These are phyloP conservation scores for Pseudocercospora fuligena DNA, from an alignment of 2,329 filamentous ascomycete genomes.

Conservation along the genomic window DNA sequence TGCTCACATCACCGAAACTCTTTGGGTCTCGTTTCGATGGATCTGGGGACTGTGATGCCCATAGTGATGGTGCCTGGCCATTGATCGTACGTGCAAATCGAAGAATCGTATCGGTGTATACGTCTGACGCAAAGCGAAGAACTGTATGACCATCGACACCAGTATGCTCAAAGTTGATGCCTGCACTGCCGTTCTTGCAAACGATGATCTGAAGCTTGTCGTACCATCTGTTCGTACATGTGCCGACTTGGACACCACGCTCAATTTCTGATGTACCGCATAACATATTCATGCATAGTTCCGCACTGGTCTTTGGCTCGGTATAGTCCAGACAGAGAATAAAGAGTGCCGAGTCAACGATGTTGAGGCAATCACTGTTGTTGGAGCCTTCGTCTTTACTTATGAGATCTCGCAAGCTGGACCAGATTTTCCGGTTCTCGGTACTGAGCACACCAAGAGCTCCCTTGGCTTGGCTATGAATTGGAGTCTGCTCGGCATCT, in stretches of 20 bases:
- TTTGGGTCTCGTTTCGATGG: conserved; percentile 88
- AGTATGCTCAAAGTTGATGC: conserved; percentile 99
- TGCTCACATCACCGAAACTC: conserved; percentile 91
- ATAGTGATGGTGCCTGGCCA: conserved; percentile 85
- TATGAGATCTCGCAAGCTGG: conserved; percentile 83
- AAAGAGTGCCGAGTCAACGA: conserved; percentile 93
- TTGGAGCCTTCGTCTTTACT: conserved; percentile 86
- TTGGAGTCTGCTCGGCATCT: conserved; percentile 85
- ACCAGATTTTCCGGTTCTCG: conserved; percentile 96
- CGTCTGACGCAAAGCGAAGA: conserved; percentile 89
- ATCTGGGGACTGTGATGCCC: conserved; percentile 88
- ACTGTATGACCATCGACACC: conserved; percentile 98
- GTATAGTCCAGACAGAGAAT: conserved; percentile 91
- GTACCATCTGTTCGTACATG: conserved; percentile 98
- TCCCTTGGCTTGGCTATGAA: conserved; percentile 93
- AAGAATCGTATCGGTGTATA: conserved; percentile 97
- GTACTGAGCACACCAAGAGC: conserved; percentile 92
- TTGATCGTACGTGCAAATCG: conserved; percentile 96
- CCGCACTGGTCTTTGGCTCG: conserved; percentile 77
- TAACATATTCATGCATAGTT: conserved; percentile 97
- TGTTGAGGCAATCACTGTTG: conserved; percentile 93
- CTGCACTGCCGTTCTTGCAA: conserved; percentile 96
- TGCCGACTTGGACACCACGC: conserved; percentile 92
- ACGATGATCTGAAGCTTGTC: conserved; percentile 99
- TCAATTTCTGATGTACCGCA: conserved; percentile 92